Evolutionary conservation across 441 rosid species (phyloP), one percentile per base, ranked within the genome.

Genomic region (Eutrema salsugineum): DNA sequence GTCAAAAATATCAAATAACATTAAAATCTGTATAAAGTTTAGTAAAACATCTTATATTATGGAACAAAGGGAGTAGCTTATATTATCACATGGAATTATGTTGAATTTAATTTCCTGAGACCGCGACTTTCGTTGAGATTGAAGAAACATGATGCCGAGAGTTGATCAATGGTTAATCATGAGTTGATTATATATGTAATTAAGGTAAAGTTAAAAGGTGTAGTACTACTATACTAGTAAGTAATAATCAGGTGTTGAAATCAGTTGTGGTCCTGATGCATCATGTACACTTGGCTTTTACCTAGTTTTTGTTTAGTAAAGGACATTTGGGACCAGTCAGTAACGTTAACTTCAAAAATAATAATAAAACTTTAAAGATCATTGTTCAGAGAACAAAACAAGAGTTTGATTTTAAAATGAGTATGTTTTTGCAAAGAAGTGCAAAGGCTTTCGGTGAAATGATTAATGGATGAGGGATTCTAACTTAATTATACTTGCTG

Each of bases 381-480:
- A 57, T 38, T 55, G 35, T 49, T 64, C 14, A 75, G 46, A 68
- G 66, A 68, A 60, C 50, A 68, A 50, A 75, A 68, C 69, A 67
- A 61, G 64, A 68, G 63, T 51, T 67, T 35, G 33, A 51, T 60
- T 61, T 60, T 16, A 15, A 50, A 66, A 11, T 40, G 36, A 19
- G 46, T 57, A 47, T 65, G 50, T 28, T 22, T 61, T 47, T 14
- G 2, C 11, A 73, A 44, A 39, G 54, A 66, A 12, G 63, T 16
- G 48, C 40, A 60, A 6, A 60, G 17, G 49, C 63, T 43, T 74
- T 60, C 67, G 49, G 40, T 66, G 73, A 43, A 74, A 74, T 67
- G 73, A 74, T 67, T 74, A 43, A 28, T 59, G 78, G 68, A 54
- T 43, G 78, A 50, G 68, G 76, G 63, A 32, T 59, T 73, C 28